Evolutionary conservation across 2,329 filamentous ascomycete genomes (phyloP).

Genomic region (Claviceps humidiphila): DNA sequence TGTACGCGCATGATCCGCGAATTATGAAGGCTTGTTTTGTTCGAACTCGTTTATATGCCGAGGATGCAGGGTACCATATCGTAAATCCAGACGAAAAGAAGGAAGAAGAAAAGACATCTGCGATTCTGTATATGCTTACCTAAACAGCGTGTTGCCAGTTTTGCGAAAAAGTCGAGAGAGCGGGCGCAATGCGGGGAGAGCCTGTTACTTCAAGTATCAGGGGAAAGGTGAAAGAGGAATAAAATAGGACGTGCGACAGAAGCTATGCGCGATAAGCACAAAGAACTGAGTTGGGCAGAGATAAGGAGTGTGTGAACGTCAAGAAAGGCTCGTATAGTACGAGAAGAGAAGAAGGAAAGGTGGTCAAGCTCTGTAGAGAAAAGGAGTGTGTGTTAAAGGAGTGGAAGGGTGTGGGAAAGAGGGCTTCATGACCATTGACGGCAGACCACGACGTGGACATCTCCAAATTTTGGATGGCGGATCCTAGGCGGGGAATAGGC

Average conservation of each 20-base stretch:
- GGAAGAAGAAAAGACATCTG: background rate
- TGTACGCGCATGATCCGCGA: background rate
- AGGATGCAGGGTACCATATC: background rate
- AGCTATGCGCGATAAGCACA: constrained; percentile 1
- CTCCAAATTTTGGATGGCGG: background rate
- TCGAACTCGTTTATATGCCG: background rate
- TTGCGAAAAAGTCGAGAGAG: background rate
- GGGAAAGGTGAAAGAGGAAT: background rate
- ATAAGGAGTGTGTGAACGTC: constrained; percentile 1
- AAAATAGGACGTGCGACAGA: background rate
- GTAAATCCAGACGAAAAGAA: background rate
- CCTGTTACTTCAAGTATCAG: background rate
- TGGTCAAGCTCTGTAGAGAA: background rate
- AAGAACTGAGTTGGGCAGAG: background rate
- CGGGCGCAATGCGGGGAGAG: background rate
- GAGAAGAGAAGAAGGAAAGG: background rate
- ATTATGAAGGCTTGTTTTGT: background rate
- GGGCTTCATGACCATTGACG: background rate
- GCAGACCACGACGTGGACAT: background rate
- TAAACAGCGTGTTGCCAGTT: background rate
- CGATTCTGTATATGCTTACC: background rate
- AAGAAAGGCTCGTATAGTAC: background rate
- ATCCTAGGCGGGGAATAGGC: background rate
- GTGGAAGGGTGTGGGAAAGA: background rate
- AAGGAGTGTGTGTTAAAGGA: background rate